phyloP scores from a whole-genome alignment of 1,284 basidiomycete species.

The Exsudoporus floridanus region DNA sequence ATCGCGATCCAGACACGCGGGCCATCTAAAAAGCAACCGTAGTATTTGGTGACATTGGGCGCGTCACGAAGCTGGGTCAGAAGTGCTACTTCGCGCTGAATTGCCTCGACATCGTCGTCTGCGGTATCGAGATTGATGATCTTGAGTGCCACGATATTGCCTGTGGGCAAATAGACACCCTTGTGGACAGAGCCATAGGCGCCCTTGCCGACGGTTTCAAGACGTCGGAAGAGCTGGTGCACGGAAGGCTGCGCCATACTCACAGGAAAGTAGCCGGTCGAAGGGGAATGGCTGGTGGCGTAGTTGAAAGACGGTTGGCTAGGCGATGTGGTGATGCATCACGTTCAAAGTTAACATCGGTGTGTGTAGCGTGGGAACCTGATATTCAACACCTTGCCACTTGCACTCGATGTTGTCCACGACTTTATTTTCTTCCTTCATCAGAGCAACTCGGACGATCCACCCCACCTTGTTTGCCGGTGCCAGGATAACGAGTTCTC shows the following conservation, averaged over 20 bases:
- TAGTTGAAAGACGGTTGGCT: background rate
- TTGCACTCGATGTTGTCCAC: slow-evolving; percentile 18
- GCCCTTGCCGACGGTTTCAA: slow-evolving; percentile 88
- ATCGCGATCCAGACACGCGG: slow-evolving; percentile 98
- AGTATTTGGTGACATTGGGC: slow-evolving; percentile 94
- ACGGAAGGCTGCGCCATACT: slow-evolving; percentile 48
- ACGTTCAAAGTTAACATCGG: background rate
- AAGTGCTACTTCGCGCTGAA: slow-evolving; percentile 94
- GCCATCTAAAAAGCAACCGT: slow-evolving; percentile 92
- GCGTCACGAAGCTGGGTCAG: slow-evolving; percentile 86
- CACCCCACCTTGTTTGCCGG: slow-evolving; percentile 19
- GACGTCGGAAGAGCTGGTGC: slow-evolving; percentile 61
- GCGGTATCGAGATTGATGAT: slow-evolving; percentile 98
- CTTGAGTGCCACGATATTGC: slow-evolving; percentile 91
- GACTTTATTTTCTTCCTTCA: slow-evolving; percentile 24
- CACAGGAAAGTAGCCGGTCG: background rate
- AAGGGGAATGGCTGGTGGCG: background rate
- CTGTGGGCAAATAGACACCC: slow-evolving; percentile 80
- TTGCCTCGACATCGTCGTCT: slow-evolving; percentile 95
- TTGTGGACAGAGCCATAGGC: slow-evolving; percentile 96
- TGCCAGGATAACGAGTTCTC: slow-evolving; percentile 16
- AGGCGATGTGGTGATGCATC: background rate
- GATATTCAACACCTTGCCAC: background rate
- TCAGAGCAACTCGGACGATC: slow-evolving; percentile 27
- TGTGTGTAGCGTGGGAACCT: slow-evolving; percentile 22